A percentile compares a stretch with the other conserved stretches of the same genome.
phyloP scores from a whole-genome alignment of 2,329 filamentous ascomycete genomes.

The Coniochaeta hoffmannii region DNA sequence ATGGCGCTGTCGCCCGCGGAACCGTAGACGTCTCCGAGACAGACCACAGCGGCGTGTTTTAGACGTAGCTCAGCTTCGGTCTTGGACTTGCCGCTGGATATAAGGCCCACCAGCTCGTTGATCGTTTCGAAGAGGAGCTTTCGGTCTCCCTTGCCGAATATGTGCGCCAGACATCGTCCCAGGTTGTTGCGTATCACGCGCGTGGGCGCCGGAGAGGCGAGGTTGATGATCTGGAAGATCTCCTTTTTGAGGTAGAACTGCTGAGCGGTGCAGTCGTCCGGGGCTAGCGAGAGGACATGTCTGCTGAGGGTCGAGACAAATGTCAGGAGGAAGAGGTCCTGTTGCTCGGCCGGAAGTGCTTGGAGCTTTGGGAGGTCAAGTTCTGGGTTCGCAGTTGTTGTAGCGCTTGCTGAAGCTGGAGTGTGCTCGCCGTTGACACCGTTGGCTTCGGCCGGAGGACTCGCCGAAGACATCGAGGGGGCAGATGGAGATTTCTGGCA shows the following conservation, averaged over 20 bases:
- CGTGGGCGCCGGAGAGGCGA: constrained; percentile 73
- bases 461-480: constrained; percentile 3
- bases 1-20: constrained; percentile 92
- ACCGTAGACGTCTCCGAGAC: constrained; percentile 81
- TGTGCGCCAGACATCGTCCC: constrained; percentile 72
- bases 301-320: constrained; percentile 78
- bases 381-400: constrained; percentile 55
- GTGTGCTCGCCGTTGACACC: constrained; percentile 26
- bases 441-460: constrained; percentile 18
- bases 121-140: constrained; percentile 92
- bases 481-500: neutral
- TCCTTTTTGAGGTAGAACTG: constrained; percentile 92
- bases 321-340: constrained; percentile 87
- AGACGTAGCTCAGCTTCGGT: constrained; percentile 67
- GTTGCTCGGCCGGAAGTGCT: constrained; percentile 83
- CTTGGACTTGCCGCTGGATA: constrained; percentile 67
- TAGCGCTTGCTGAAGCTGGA: constrained; percentile 17
- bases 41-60: constrained; percentile 82
- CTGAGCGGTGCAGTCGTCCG: constrained; percentile 77
- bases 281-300: constrained; percentile 66
- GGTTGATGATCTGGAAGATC: constrained; percentile 84
- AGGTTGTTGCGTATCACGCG: constrained; percentile 86
- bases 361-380: constrained; percentile 88
- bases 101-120: constrained; percentile 71
- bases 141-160: constrained; percentile 79